phyloP scores from a whole-genome alignment of 2,329 filamentous ascomycete species.

The Aspergillus sp. region DNA sequence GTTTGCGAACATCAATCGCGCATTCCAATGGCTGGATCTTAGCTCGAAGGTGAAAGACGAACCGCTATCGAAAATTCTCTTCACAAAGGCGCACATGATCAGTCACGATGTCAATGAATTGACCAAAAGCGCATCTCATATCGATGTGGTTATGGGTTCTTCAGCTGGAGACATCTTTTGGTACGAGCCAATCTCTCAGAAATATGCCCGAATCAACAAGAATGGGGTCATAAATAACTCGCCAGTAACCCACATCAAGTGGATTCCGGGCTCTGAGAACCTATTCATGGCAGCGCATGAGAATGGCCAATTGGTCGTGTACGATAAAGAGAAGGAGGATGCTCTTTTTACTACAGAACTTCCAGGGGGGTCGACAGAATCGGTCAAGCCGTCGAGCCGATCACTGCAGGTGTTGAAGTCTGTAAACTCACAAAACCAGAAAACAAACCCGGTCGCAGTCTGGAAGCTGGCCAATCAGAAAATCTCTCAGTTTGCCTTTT shows the following conservation, averaged over 20 bases:
- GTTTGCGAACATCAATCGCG: constrained; percentile 94
- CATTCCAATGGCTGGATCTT: constrained; percentile 94
- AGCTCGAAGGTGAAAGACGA: constrained; percentile 74
- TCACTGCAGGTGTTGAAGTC: constrained; percentile 81
- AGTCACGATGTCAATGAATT: constrained; percentile 89
- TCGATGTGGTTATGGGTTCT: constrained; percentile 94
- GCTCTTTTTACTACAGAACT: constrained; percentile 74
- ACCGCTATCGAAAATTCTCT: constrained; percentile 92
- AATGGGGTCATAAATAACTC: constrained; percentile 90
- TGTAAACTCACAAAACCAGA: constrained; percentile 91
- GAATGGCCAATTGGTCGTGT: constrained; percentile 88
- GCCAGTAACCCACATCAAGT: constrained; percentile 83
- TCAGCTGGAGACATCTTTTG: constrained; percentile 97
- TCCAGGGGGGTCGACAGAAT: constrained; percentile 32
- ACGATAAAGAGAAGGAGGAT: constrained; percentile 97
- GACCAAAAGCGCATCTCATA: constrained; percentile 77
- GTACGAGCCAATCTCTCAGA: constrained; percentile 96
- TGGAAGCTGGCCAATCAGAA: constrained; percentile 93
- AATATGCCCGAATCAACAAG: constrained; percentile 95
- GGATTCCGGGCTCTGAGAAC: constrained; percentile 93
- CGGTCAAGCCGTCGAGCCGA: constrained; percentile 33
- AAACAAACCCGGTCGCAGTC: constrained; percentile 84
- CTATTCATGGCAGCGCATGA: constrained; percentile 90
- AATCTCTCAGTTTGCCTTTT: constrained; percentile 90
- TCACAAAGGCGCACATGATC: constrained; percentile 92